Evolutionary conservation across 2,329 filamentous ascomycete genomes (phyloP), one percentile per base, ranked within the genome.

Genomic region (Ascochyta koolunga): DNA sequence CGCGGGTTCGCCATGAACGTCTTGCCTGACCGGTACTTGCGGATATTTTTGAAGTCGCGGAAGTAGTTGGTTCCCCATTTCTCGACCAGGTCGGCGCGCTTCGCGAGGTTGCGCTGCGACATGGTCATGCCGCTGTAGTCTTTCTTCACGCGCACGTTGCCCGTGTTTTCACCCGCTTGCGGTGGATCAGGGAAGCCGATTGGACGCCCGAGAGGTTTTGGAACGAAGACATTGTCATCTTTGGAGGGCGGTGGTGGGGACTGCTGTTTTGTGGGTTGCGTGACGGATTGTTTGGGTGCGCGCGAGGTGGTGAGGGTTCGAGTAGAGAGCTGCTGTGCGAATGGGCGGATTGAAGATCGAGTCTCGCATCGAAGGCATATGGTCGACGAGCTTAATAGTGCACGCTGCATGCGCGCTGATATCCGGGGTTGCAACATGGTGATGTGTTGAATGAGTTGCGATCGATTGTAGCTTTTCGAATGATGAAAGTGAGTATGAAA

Each of bases 31-130:
- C 82, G 78, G 61, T 95, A 88, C 62, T 77, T 74, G 21, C 88
- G 82, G 75, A 97, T 84, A 77, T 96, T 95, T 55, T 85, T 86
- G 89, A 92, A 97, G 81, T 99, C 93, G 74, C 92, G 89, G 79
- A 96, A 99, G 77, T 99, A 99, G 2, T 93, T 93, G 54, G 90
- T 90, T 18, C 88, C 81, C 69, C 96, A 88, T 73, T 91, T 86
- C 62, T 85, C 83, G 38, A 90, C 90, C 48, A 98, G 80, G 71
- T 91, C 82, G 64, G 90, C 83, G 60, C 93, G 85, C 62, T 87
- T 84, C 60, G 84, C 81, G 7, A 97, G 77, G 72, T 98, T 93
- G 29, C 69, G 67, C 47, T 73, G 61, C 24, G 53, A 58, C 61
- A 70, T 57, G 8, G 69, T 72, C 64, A 67, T 68, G 33, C 68